Percentiles rank a stretch among this genome's conserved stretches.
These are phyloP conservation scores for Alliaria petiolata DNA, from an alignment of 345 rosid species.

Conservation along the genomic window DNA sequence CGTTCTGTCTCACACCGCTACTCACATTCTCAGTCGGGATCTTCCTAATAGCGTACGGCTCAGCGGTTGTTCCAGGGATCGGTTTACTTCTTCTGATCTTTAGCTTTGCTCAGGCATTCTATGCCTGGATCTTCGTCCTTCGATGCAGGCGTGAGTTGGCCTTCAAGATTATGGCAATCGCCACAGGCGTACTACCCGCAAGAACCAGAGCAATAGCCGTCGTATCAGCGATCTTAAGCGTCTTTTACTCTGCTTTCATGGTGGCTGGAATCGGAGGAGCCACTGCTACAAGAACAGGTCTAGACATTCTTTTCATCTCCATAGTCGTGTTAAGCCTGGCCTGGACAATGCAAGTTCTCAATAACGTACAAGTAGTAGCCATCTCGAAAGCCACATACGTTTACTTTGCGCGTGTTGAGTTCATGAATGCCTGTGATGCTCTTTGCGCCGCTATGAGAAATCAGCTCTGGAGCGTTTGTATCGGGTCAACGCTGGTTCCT, in stretches of 20 bases:
- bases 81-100: slow-evolving; percentile 36
- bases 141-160: slow-evolving; percentile 44
- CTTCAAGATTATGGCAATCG: slow-evolving; percentile 34
- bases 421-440: slow-evolving; percentile 43
- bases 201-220: slow-evolving; percentile 31
- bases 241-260: slow-evolving; percentile 49
- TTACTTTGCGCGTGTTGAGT: slow-evolving; percentile 29
- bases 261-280: slow-evolving; percentile 81
- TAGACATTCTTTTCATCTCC: slow-evolving; percentile 49
- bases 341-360: slow-evolving; percentile 77
- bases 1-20: slow-evolving; percentile 58
- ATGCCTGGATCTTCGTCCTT: slow-evolving; percentile 47
- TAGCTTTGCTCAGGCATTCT: slow-evolving; percentile 27
- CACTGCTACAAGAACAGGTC: slow-evolving; percentile 40
- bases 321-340: slow-evolving; percentile 47
- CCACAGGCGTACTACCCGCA: slow-evolving; percentile 42
- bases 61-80: slow-evolving; percentile 28
- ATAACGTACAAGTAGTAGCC: slow-evolving; percentile 48
- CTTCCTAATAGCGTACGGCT: slow-evolving; percentile 31
- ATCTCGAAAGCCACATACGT: slow-evolving; percentile 50
- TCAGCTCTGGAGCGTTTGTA: slow-evolving; percentile 53
- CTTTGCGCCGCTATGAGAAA: slow-evolving; percentile 37
- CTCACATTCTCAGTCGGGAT: slow-evolving; percentile 45
- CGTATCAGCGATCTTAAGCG: slow-evolving; percentile 29
- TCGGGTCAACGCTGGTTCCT: slow-evolving; percentile 58